Evolutionary conservation across 257 asterid genomes (phyloP), one percentile per base, ranked within the genome.

Genomic region (Verbena officinalis): DNA sequence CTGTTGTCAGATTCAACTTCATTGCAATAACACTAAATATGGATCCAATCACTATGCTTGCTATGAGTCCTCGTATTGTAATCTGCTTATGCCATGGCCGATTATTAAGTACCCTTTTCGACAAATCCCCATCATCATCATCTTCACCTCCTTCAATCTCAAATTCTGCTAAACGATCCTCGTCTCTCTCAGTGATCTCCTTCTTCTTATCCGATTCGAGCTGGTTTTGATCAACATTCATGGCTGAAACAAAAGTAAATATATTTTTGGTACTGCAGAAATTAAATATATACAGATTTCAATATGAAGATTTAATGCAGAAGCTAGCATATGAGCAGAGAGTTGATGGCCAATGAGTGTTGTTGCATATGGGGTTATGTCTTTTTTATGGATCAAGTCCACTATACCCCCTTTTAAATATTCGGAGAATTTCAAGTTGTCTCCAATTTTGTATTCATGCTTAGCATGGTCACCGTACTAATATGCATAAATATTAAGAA

Each of bases 1-100:
- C 98, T 0, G 98, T 86, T 1, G 98, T 91, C 9, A 91, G 88
- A 64, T 77, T 83, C 42, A 91, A 67, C 74, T 86, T 89, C 96
- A 86, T 89, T 16, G 81, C 83, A 38, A 91, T 86, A 7, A 91
- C 62, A 55, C 96, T 88, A 73, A 81, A 88, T 16, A 86, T 61
- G 16, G 84, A 64, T 13, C 98, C 98, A 5, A 91, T 81, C 14
- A 86, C 2, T 8, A 72, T 40, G 55, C 98, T 91, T 0, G 86
- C 83, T 2, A 84, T 19, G 3, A 86, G 24, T 38, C 89, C 95
- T 20, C 98, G 76, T 17, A 76, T 2, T 3, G 95, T 91, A 11
- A 91, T 84, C 69, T 80, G 95, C 62, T 73, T 81, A 12, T 61
- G 61, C 98, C 98, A 91, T 1, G 90, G 90, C 44, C 78, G 88